These are phyloP conservation scores for Coffea canephora DNA, from an alignment of 257 asterid genomes.

Conservation along the genomic window DNA sequence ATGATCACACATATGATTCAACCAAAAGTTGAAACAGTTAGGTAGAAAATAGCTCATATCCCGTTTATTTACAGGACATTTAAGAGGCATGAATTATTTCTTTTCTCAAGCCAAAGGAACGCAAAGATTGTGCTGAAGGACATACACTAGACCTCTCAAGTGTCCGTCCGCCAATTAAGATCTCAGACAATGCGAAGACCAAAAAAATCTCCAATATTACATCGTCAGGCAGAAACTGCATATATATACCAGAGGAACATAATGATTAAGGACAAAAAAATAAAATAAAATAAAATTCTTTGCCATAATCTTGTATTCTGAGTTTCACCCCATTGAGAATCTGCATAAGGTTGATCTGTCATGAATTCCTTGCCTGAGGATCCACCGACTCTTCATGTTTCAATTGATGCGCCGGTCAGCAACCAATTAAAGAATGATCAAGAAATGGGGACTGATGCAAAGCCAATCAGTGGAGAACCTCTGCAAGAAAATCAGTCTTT, in stretches of 20 bases:
- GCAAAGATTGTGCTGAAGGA: conserved; percentile 46
- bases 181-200: not conserved
- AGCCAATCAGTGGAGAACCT: not conserved
- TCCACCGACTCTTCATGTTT: conserved; percentile 7
- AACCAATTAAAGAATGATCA: conserved; percentile 11
- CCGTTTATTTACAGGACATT: conserved; percentile 24
- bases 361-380: conserved; percentile 19
- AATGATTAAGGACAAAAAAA: not conserved
- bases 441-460: not conserved
- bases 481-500: not conserved
- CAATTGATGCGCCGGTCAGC: conserved; percentile 11
- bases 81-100: conserved; percentile 51
- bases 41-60: not conserved
- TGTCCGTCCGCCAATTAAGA: conserved; percentile 12
- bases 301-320: not conserved
- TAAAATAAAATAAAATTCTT: not conserved
- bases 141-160: conserved; percentile 19
- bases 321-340: not conserved
- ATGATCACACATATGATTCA: not conserved
- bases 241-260: not conserved
- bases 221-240: not conserved
- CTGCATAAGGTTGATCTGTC: not conserved
- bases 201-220: conserved; percentile 8
- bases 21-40: not conserved
- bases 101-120: conserved; percentile 35